These are phyloP conservation scores for Trypanosoma grayi DNA, from an alignment of 208 protist genomes.

Conservation along the genomic window DNA sequence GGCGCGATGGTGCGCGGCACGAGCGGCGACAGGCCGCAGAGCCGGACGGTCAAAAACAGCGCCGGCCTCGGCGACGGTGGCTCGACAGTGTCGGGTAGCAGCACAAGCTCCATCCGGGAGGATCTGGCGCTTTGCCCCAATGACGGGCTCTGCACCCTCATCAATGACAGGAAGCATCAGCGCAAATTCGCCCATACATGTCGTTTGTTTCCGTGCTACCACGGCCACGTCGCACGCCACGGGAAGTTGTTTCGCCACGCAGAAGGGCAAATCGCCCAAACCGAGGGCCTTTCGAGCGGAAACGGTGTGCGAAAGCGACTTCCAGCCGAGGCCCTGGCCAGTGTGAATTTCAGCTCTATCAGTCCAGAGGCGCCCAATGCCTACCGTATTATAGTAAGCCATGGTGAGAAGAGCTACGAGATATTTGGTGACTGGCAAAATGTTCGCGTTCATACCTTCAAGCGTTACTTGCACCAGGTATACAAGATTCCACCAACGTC, in stretches of 20 bases:
- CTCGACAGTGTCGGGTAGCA: constrained; percentile 61
- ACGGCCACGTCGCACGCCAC: constrained; percentile 71
- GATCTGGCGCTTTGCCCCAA: constrained; percentile 70
- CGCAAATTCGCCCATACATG: constrained; percentile 82
- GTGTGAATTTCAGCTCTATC: constrained; percentile 83
- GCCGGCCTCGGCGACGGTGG: constrained; percentile 31
- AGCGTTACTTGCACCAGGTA: constrained; percentile 85
- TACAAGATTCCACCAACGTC: constrained; percentile 68
- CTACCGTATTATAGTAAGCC: constrained; percentile 79
- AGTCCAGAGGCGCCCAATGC: constrained; percentile 77
- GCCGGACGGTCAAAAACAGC: background rate
- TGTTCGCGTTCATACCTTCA: constrained; percentile 86
- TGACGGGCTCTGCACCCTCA: constrained; percentile 62
- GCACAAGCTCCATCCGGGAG: constrained; percentile 56
- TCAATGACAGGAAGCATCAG: constrained; percentile 86
- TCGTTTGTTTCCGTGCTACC: constrained; percentile 84
- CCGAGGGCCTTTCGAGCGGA: constrained; percentile 32
- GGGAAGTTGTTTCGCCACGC: constrained; percentile 80
- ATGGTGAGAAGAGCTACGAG: constrained; percentile 75
- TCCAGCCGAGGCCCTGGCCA: constrained; percentile 57
- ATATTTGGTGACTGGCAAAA: constrained; percentile 84
- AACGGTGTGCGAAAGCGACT: constrained; percentile 35
- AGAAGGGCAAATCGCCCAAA: constrained; percentile 55
- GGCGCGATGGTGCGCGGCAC: background rate
- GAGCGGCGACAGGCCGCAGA: background rate